Base-by-base conservation (phyloP, 495 filamentous ascomycete species). In the Podospora tetraspora region DNA sequence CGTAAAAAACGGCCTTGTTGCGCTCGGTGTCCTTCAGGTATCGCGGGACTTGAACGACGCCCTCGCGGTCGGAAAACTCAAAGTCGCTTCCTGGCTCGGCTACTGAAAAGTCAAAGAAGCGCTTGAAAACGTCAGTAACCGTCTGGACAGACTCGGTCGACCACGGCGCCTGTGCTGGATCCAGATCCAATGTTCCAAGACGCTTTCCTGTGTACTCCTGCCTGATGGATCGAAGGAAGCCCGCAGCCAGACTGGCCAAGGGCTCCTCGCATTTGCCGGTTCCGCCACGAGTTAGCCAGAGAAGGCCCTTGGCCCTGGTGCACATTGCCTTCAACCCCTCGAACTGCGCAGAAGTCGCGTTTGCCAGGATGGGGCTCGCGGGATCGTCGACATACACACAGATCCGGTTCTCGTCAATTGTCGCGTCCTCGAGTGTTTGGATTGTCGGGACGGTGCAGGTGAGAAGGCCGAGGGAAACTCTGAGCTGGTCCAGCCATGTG, bases 231-330 rank as follows among this genome's bases (percentile, higher is more conserved):
- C 78, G 70, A 3, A 78, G 73, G 30, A 80, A 77, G 0, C 78
- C 78, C 3, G 72, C 60, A 8, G 75, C 73, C 5, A 80, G 74
- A 22, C 70, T 69, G 0, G 70, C 61, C 9, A 75, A 67, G 5
- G 79, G 78, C 6, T 74, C 68, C 0, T 66, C 66, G 27, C 63
- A 69, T 30, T 72, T 69, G 8, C 67, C 68, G 2, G 63, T 78
- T 27, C 84, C 84, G 0, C 87, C 85, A 32, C 81, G 74, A 6
- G 88, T 75, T 19, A 89, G 57, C 72, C 87, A 88, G 11, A 82
- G 77, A 2, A 80, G 70, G 9, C 81, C 76, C n/a, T 76, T 68
- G 5, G 72, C 64, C n/a, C 70, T 61, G 0, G 71, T 73, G 61
- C 70, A 73, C 8, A 80, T 58, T 0, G 68, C 27, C 59, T 79